phyloP scores from a whole-genome alignment of 139 green algal genomes.

The Protoeuglena noctilucae region DNA sequence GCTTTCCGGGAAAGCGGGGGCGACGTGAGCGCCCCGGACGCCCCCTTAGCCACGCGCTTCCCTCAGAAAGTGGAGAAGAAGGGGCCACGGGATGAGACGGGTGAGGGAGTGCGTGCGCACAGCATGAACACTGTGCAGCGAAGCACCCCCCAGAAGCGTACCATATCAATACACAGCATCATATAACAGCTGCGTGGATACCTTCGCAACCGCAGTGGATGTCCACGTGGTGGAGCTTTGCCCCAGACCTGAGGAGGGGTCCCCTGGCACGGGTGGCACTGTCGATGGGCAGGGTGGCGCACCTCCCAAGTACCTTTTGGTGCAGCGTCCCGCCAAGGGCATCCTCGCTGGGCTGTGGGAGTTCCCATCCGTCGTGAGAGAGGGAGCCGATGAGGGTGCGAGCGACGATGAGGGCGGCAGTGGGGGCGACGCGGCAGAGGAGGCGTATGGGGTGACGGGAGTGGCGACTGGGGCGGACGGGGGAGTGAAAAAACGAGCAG shows the following conservation, averaged over 20 bases:
- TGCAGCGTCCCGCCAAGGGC: conserved; percentile 32
- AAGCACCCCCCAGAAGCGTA: no score
- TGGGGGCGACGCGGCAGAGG: background rate
- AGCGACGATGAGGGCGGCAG: background rate
- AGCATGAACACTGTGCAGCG: no score
- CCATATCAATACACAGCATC: background rate
- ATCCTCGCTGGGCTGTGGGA: conserved; percentile 58
- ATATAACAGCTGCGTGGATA: background rate
- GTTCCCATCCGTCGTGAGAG: conserved; percentile 23
- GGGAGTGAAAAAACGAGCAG: conserved; percentile 7
- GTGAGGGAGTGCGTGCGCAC: no score
- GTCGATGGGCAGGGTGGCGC: background rate
- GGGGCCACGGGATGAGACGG: background rate
- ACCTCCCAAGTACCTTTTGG: conserved; percentile 24
- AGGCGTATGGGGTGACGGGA: background rate
- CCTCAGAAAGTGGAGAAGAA: conserved; percentile 22
- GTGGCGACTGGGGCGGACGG: background rate
- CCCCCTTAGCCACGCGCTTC: conserved; percentile 25
- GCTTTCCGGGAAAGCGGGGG: conserved; percentile 5
- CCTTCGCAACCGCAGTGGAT: background rate
- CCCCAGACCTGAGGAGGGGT: background rate
- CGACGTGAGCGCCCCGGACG: background rate
- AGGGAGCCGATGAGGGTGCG: background rate
- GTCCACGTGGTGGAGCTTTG: background rate
- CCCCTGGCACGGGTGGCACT: background rate